phyloP scores from a whole-genome alignment of 2,329 filamentous ascomycete genomes.

The Apiospora malaysiana region DNA sequence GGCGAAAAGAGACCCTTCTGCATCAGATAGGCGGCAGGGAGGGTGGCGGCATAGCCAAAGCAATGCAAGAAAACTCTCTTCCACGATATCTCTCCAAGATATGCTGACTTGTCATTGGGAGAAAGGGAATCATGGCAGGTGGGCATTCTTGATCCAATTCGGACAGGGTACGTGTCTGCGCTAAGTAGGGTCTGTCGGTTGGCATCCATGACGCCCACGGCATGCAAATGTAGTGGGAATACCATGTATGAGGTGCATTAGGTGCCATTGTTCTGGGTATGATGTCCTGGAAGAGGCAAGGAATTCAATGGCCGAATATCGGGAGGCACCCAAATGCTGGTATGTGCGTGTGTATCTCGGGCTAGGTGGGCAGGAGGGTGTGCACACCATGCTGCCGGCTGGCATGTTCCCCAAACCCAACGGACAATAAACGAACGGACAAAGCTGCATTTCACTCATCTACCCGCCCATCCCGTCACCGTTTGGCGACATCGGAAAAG shows the following conservation, averaged over 20 bases:
- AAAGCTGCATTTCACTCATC: neutral
- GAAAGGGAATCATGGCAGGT: neutral
- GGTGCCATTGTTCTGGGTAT: conserved; percentile 5
- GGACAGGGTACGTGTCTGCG: neutral
- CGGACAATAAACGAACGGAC: neutral
- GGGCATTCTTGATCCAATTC: conserved; percentile 7
- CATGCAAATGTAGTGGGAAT: neutral
- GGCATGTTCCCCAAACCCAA: neutral
- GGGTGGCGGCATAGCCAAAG: neutral
- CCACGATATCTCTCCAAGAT: no score
- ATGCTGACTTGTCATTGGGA: neutral
- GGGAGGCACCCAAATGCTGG: neutral
- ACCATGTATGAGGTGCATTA: conserved; percentile 13
- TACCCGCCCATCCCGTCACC: neutral
- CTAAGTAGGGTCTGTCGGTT: neutral
- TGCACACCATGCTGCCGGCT: no score
- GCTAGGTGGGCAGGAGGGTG: neutral
- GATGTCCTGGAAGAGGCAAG: neutral
- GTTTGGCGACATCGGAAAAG: neutral
- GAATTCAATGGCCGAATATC: neutral
- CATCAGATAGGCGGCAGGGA: conserved; percentile 4
- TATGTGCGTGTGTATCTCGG: neutral
- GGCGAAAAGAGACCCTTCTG: neutral
- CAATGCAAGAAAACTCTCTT: neutral
- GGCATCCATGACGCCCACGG: neutral